Evolutionary conservation across 1,284 basidiomycete species (phyloP), one percentile per base, ranked within the genome.

Genomic region (Ceratorhiza oryzae-sativae): DNA sequence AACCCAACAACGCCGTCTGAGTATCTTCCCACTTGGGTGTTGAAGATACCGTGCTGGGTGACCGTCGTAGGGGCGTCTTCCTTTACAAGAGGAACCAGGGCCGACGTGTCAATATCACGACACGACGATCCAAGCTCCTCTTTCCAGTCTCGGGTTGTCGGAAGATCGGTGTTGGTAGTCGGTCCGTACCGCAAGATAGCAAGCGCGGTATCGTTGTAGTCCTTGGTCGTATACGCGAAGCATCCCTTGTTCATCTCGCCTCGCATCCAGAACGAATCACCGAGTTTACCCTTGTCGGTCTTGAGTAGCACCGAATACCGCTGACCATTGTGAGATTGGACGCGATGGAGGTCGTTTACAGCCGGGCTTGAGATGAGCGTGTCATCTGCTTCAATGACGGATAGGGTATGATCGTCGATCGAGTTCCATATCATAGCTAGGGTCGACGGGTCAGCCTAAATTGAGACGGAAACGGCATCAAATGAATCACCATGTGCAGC

Each of bases 371-470:
- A 70, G 41, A 70, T 53, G n/a, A 42, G 25, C 10, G 81, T 83
- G 34, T 84, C 84, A 72, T 86, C 84, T 2, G 82, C 84, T 72
- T 85, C 84, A 71, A 85, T 79, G 34, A 86, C 79, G 1, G 81
- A 83, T 51, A 86, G 79, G 0, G 79, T 78, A 76, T 86, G 85
- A 3, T 75, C 75, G 72, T 86, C 85, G 53, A 86, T 77, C 1
- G 81, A 81, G 78, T 85, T 82, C 42, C 79, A 78, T 56, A 83
- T 78, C n/a, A 80, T 78, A 27, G 82, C 82, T 75, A 30, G 4
- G n/a, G 6, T 2, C 30, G 83, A 34, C 10, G 10, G 2, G 25
- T 59, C 13, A 70, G n/a, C 34, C 39, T 18, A 15, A n/a, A 36
- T n/a, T 10, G 20, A 13, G 36, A 13, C 5, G 5, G 13, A 3